Base-by-base conservation (phyloP, 169 alveolate genomes). In the Eimeria praecox region DNA sequence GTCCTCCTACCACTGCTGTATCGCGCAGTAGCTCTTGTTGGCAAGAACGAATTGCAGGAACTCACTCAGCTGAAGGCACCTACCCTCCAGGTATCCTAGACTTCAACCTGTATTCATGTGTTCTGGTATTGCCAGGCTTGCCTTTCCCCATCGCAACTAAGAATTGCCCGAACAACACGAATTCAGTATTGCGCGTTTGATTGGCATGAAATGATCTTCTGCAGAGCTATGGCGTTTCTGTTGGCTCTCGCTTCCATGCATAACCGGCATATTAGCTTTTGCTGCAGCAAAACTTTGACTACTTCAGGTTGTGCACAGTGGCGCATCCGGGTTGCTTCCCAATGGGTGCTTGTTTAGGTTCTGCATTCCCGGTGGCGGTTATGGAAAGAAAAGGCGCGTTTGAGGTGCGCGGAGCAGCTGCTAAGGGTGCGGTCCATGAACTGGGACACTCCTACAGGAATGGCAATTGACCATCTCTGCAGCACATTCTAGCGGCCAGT, bases 1-100 rank as follows among this genome's bases (percentile, higher is more conserved):
- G 93, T 88, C 33, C 92, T 93, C 30, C 46, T 93, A 8, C 93
- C 96, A 8, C 35, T 93, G 52, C 62, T 88, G 89, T 94, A 71
- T 56, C 93, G 94, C 16, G 59, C 96, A 20, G 22, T 66, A 54
- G 80, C 75, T 42, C 62, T 73, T 71, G 82, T 82, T 2, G 93
- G 93, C 80, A 44, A 46, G 56, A 24, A 27, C 66, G 93, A 86
- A 22, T 3, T 86, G 80, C 82, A 86, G 22, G 93, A 54, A 30
- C 93, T 86, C 46, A n/a, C 9, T 20, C 82, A 35, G 64, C 93
- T 59, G n/a, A 42, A 44, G 38, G 93, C 80, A 86, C 64, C 93
- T 22, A 27, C 59, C 80, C 54, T 86, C 62, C 93, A 86, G 93
- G 93, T 86, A 40, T 27, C 42, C 75, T 30, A 22, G 46, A 9